A percentile compares a stretch with the other conserved stretches of the same genome.
These are phyloP conservation scores for Xylariaceae sp. DNA, from an alignment of 2,329 filamentous ascomycete species.

Conservation along the genomic window DNA sequence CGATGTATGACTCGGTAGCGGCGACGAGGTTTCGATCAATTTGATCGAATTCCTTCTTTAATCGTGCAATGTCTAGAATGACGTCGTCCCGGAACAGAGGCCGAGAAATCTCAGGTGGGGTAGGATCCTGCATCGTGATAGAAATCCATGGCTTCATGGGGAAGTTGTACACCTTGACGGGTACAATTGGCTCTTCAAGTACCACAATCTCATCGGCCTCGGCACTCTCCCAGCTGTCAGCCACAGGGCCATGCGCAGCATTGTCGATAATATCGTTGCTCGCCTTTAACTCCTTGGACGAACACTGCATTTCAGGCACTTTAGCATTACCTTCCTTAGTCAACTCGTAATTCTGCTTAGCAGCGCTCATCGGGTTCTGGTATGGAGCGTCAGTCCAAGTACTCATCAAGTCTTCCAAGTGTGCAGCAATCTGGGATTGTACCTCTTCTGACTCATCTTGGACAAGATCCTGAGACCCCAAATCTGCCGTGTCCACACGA, in stretches of 20 bases:
- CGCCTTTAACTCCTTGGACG: slow-evolving; percentile 48
- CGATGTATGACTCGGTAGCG: slow-evolving; percentile 85
- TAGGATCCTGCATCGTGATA: slow-evolving; percentile 63
- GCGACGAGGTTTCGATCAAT: slow-evolving; percentile 90
- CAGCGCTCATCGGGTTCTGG: slow-evolving; percentile 43
- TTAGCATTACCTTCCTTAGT: slow-evolving; percentile 49
- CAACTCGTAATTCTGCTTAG: slow-evolving; percentile 48
- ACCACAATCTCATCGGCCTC: slow-evolving; percentile 64
- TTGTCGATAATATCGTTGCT: slow-evolving; percentile 49
- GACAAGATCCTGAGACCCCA: slow-evolving; percentile 60
- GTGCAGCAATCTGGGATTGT: slow-evolving; percentile 44
- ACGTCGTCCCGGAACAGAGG: slow-evolving; percentile 69
- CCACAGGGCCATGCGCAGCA: slow-evolving; percentile 56
- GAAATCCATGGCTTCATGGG: slow-evolving; percentile 95
- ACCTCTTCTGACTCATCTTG: slow-evolving; percentile 47
- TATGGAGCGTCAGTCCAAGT: slow-evolving; percentile 51
- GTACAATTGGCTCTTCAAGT: slow-evolving; percentile 59
- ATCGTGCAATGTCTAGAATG: slow-evolving; percentile 84
- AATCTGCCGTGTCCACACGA: slow-evolving; percentile 50
- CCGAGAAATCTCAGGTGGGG: slow-evolving; percentile 43
- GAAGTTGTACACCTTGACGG: slow-evolving; percentile 86
- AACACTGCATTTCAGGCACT: slow-evolving; percentile 48
- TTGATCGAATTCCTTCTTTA: slow-evolving; percentile 98
- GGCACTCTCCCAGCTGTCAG: slow-evolving; percentile 89
- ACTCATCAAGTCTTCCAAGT: slow-evolving; percentile 45